These are phyloP conservation scores for Suillus cothurnatus DNA, from an alignment of 768 basidiomycete genomes.

Conservation along the genomic window DNA sequence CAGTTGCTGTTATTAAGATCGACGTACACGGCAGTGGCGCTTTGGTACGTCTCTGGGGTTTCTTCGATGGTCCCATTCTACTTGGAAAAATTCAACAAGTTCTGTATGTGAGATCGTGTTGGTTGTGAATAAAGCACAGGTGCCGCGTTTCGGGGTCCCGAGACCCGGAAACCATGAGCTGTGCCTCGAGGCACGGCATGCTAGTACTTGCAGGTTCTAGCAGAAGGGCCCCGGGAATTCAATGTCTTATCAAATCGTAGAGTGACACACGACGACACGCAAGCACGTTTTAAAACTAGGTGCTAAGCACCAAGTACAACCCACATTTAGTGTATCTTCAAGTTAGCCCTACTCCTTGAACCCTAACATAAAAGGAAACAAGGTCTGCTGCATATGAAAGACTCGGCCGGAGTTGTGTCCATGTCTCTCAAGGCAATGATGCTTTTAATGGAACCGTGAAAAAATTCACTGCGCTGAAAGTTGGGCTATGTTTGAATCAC, in stretches of 20 bases:
- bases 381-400: background rate
- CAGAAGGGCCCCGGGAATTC: background rate
- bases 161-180: constrained; percentile 27
- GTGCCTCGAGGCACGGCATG: background rate
- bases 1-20: constrained; percentile 14
- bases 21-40: constrained; percentile 44
- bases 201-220: background rate
- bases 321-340: background rate
- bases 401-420: background rate
- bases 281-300: background rate
- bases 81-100: constrained; percentile 32
- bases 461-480: background rate
- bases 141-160: constrained; percentile 37
- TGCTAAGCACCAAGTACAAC: background rate
- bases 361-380: background rate
- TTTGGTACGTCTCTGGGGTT: constrained; percentile 39
- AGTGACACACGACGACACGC: background rate
- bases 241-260: background rate
- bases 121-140: constrained; percentile 35
- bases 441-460: background rate
- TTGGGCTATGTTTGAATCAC: background rate
- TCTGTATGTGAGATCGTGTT: constrained; percentile 35
- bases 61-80: constrained; percentile 47
- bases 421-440: background rate
- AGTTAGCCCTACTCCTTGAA: background rate